Evolutionary conservation across 495 filamentous ascomycete genomes (phyloP), one percentile per base, ranked within the genome.

Genomic region (Penicillium alfredii): DNA sequence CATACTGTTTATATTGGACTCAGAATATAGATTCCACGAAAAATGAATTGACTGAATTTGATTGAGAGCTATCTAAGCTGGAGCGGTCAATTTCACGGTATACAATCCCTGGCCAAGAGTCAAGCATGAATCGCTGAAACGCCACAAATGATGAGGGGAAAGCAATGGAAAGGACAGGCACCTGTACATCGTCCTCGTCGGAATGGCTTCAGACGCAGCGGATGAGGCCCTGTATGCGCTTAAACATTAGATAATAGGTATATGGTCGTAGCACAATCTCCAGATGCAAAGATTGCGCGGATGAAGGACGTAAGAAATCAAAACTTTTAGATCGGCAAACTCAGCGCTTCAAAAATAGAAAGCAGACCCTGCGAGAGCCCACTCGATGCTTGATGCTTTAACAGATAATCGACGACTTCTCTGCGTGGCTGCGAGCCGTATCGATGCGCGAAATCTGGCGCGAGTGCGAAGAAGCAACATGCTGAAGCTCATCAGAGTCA

Each of bases 391-490:
- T n/a, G n/a, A n/a, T n/a, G 11, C 2, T 9, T 31, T 25, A 48
- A 11, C 45, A 56, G 20, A 56, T 56, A 8, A 56, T 56, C 1
- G 52, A 52, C 7, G 52, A 42, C 20, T 35, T 52, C n/a, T 51
- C 49, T 2, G 43, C 43, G 7, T 51, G 38, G 18, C 43, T 56
- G 11, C 46, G 49, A 20, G 53, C 45, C 2, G 53, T 56, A 14
- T 53, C 49, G 3, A 56, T 36, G 18, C 52, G 34, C 3, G 45
- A 33, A 21, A 53, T 46, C 1, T 38, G 38, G 4, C 43, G 27
- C 11, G 43, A 47, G 20, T 33, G 33, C 3, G 30, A 30, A 6
- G 53, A 48, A 2, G 45, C 31, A 12, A 50, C 30, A 23, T 34
- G 37, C 11, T 47, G 37, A 4, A 53, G 19, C 3, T 28, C 31